phyloP scores from a whole-genome alignment of 805 yeast species.

The Myxozyma nipponensis region DNA sequence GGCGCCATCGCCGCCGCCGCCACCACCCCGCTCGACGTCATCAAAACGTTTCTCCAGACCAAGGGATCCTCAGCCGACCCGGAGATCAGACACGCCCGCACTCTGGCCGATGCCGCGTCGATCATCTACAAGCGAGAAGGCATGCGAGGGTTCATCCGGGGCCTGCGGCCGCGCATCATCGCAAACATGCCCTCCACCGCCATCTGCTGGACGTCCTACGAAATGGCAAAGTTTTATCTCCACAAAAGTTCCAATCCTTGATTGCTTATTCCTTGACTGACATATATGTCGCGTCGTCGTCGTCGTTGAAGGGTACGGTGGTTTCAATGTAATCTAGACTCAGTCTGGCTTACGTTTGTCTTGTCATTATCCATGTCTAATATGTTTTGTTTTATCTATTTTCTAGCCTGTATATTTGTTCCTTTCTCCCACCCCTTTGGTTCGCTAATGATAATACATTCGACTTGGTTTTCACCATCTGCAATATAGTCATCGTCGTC shows the following conservation, averaged over 20 bases:
- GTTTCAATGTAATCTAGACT: too few species aligned
- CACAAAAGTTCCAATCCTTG: slow-evolving; percentile 9
- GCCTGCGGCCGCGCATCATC: slow-evolving; percentile 84
- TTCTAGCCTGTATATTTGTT: too few species aligned
- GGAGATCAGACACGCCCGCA: slow-evolving; percentile 52
- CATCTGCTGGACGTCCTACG: slow-evolving; percentile 96
- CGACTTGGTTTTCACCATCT: too few species aligned
- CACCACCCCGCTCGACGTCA: slow-evolving; percentile 91
- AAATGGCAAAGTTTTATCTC: slow-evolving; percentile 69
- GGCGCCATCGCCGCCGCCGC: slow-evolving; percentile 95
- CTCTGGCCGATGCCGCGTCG: slow-evolving; percentile 66
- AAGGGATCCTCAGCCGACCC: slow-evolving; percentile 42
- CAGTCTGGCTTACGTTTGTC: too few species aligned
- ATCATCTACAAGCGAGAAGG: slow-evolving; percentile 51
- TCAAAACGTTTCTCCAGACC: slow-evolving; percentile 88
- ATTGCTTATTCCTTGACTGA: background rate
- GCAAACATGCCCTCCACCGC: slow-evolving; percentile 96
- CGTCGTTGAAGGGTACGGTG: too few species aligned
- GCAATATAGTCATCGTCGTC: too few species aligned
- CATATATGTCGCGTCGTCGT: too few species aligned
- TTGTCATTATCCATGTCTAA: too few species aligned
- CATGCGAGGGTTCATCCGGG: slow-evolving; percentile 68
- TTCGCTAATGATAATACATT: too few species aligned
- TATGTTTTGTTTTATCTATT: too few species aligned
- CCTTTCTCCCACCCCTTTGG: too few species aligned